Evolutionary conservation across 2,329 filamentous ascomycete species (phyloP), one percentile per base, ranked within the genome.

Genomic region (Alternaria conjuncta): DNA sequence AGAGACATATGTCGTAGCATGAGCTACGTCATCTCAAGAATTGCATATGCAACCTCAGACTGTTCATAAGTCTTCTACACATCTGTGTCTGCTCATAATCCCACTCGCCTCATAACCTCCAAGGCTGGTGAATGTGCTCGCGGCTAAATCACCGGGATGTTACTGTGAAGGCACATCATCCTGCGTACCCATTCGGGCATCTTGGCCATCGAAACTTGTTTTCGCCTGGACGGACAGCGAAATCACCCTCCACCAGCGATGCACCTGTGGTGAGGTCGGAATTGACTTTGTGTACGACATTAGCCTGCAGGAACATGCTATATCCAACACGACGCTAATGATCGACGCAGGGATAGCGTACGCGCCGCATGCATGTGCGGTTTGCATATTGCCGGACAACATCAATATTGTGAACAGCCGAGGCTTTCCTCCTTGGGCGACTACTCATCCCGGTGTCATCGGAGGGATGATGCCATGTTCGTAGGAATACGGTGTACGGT

Each of bases 271-370:
- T 54, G 59, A 57, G 45, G 59, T 56, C 32, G 6, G 28, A 12
- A 55, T 65, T 62, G 65, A 57, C 53, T 44, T 58, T 60, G 43
- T 47, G 44, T 49, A 32, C 44, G 30, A 30, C 53, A 44, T 56
- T 56, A 26, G 50, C 51, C 21, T 28, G 53, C 51, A 23, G 25
- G 18, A 21, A 43, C 30, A 49, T 26, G 43, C 12, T 43, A 28
- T 55, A 36, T 32, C 54, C 46, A 36, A 28, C 30, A 32, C 32
- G 54, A 57, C 36, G 28, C 32, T 28, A 46, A 57, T 36, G 59
- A 61, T 61, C 25, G 55, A 43, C 59, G 45, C 46, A 57, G 30
- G 54, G 54, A 18, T 23, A 3, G 28, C 3, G 20, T 28, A 36
- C 30, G 5, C 49, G 18, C 28, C 20, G 21, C 49, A 11, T 51